Base-by-base conservation (phyloP, 305 asterid species). In the Fraxinus baroniana region DNA sequence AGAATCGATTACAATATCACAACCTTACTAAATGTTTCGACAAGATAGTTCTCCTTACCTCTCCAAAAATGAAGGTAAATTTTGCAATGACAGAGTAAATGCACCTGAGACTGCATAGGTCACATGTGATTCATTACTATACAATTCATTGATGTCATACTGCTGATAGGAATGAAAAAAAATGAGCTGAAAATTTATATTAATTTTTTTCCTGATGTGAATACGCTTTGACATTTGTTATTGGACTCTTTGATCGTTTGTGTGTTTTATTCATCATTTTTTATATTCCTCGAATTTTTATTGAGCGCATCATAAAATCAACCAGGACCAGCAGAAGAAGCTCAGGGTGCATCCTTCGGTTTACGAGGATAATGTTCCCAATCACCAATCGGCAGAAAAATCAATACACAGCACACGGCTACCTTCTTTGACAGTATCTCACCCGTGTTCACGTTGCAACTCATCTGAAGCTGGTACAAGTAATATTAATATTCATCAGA, bases 321-420 rank as follows among this genome's bases (percentile, higher is more conserved):
- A 88, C 55, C 85, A 87, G 85, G 88, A 86, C 80, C 88, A 84
- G 85, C 93, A 83, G 86, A 95, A 91, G 88, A 93, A 84, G 89
- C 83, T 37, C 44, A 88, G 88, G 88, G 89, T 92, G 92, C 90
- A 86, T 86, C 97, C 98, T 84, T 88, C 93, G 28, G 89, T 91
- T 93, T 92, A 94, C 10, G 93, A 89, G 78, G 94, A 91, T 28
- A 78, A 84, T 30, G 83, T 55, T 75, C 82, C 36, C 62, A 74
- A 83, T 49, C 87, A 66, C 77, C 87, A 73, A 62, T 72, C 87
- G 49, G 77, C 83, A 8, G 91, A 88, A 82, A 91, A 85, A 79
- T 82, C 83, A 82, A 87, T 95, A 81, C 77, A 86, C 90, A 87
- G 95, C 81, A 89, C 83, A 82, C 89, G 94, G 87, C 71, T 20